Evolutionary conservation across 2,329 filamentous ascomycete species (phyloP), one percentile per base, ranked within the genome.

Genomic region (Zymoseptoria tritici): DNA sequence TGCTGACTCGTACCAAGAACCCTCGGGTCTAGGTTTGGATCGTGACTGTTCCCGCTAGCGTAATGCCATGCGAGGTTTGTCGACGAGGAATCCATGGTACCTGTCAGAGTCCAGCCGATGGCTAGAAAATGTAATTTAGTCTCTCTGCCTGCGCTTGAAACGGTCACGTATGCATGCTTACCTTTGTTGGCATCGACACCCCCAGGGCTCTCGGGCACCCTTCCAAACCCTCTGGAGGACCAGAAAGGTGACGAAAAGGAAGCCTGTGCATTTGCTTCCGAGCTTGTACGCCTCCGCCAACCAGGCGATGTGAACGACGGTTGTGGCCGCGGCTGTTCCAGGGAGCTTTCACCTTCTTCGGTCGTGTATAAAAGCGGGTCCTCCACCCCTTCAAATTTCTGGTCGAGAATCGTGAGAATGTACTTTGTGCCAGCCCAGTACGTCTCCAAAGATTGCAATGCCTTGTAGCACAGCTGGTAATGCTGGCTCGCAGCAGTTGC

Each of bases 391-490:
- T 93, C 91, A 13, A 90, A 86, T 72, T 94, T 94, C 67, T 95
- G 91, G 67, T 95, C 90, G 9, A 96, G 77, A 0, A 91, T 90
- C 0, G 89, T 93, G 46, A 96, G 76, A 49, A 96, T 95, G 71
- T 96, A 96, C 59, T 89, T 87, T 24, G 90, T 87, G 7, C 91
- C 91, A 42, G 88, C 88, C 91, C 91, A 96, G 70, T 94, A 94
- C 0, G 82, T 81, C 66, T 94, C 85, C n/a, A 95, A 78, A 52
- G 90, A 86, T 66, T 92, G 85, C 9, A 96, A 75, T 0, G 90
- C 90, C 70, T 91, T 90, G 72, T 94, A 93, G 71, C 91, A 96
- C 8, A 87, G 81, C 70, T 93, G 89, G 66, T 96, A 96, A 67
- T 95, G 93, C 68, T 93, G 88, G 65, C 87, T 92, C 0, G 91